Conservation (phyloP, 2,329 filamentous ascomycete species). For the Diaporthe capsici region DNA sequence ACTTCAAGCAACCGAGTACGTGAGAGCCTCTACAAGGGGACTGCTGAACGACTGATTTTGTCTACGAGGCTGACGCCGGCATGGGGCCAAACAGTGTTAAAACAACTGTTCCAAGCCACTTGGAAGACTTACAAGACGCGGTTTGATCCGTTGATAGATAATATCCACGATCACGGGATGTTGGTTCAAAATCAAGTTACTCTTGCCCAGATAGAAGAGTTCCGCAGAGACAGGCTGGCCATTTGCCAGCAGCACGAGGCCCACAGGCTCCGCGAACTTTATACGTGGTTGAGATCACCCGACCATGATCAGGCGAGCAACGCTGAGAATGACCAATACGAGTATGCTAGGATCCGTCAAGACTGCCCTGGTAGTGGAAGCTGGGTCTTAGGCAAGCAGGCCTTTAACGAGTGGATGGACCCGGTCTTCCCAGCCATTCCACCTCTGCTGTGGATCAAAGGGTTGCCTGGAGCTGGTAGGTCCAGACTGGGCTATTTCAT, state of each 20-base stretch:
- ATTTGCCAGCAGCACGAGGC: not conserved
- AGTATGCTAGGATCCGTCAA: slow-evolving; percentile 40
- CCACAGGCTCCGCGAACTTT: slow-evolving; percentile 40
- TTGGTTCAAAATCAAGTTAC: slow-evolving; percentile 51
- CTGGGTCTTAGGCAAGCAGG: slow-evolving; percentile 50
- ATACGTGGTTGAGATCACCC: slow-evolving; percentile 36
- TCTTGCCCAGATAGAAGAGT: slow-evolving; percentile 46
- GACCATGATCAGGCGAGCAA: not conserved
- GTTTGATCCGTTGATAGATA: slow-evolving; percentile 49
- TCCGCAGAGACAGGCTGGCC: not conserved
- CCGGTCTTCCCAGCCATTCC: slow-evolving; percentile 43
- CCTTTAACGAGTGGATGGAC: slow-evolving; percentile 47
- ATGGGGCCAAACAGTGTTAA: slow-evolving; percentile 45
- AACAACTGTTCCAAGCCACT: slow-evolving; percentile 49
- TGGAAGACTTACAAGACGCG: slow-evolving; percentile 51
- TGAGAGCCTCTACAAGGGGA: not conserved
- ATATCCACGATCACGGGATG: slow-evolving; percentile 47
- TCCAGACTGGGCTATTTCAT: not conserved
- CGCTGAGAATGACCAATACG: slow-evolving; percentile 8
- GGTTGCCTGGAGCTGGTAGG: slow-evolving; percentile 56
- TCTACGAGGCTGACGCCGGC: not conserved
- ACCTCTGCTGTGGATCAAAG: slow-evolving; percentile 54
- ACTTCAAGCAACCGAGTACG: slow-evolving; percentile 25
- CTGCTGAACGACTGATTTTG: not conserved
- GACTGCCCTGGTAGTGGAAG: slow-evolving; percentile 44